These are phyloP conservation scores for Pulveroboletus ravenelii DNA, from an alignment of 768 basidiomycete genomes.

Conservation along the genomic window DNA sequence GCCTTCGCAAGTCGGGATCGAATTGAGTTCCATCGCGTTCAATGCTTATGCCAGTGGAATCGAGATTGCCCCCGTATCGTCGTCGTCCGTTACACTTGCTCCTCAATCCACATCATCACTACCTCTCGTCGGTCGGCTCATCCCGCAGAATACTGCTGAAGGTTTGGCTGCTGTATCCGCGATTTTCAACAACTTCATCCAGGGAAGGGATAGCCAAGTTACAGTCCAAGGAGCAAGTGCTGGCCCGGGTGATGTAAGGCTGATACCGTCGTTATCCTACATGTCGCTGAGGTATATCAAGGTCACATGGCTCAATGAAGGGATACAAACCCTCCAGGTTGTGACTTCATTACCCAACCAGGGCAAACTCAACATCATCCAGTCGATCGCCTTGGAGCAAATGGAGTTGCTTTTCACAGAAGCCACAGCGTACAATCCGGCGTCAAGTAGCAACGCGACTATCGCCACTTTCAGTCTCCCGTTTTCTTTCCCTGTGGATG, in stretches of 20 bases:
- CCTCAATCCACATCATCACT: constrained; percentile 51
- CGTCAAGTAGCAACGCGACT: constrained; percentile 54
- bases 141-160: constrained; percentile 50
- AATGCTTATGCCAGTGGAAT: constrained; percentile 48
- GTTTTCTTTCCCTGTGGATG: constrained; percentile 66
- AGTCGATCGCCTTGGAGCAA: constrained; percentile 56
- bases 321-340: constrained; percentile 58
- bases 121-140: constrained; percentile 55
- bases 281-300: constrained; percentile 21
- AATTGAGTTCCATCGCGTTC: constrained; percentile 58
- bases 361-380: constrained; percentile 58
- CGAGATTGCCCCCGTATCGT: constrained; percentile 56
- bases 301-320: constrained; percentile 72
- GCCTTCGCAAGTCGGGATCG: constrained; percentile 74
- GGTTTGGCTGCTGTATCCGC: constrained; percentile 56
- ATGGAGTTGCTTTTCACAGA: constrained; percentile 56
- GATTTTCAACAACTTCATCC: constrained; percentile 70
- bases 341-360: constrained; percentile 58
- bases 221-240: constrained; percentile 56
- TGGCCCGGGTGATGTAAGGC: constrained; percentile 50
- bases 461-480: constrained; percentile 63
- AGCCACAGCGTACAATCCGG: constrained; percentile 52
- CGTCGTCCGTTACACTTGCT: constrained; percentile 47
- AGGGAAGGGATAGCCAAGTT: constrained; percentile 58
- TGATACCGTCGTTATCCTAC: not conserved